Evolutionary conservation across 768 basidiomycete genomes (phyloP).

Genomic region (Auricularia auricula-judae): DNA sequence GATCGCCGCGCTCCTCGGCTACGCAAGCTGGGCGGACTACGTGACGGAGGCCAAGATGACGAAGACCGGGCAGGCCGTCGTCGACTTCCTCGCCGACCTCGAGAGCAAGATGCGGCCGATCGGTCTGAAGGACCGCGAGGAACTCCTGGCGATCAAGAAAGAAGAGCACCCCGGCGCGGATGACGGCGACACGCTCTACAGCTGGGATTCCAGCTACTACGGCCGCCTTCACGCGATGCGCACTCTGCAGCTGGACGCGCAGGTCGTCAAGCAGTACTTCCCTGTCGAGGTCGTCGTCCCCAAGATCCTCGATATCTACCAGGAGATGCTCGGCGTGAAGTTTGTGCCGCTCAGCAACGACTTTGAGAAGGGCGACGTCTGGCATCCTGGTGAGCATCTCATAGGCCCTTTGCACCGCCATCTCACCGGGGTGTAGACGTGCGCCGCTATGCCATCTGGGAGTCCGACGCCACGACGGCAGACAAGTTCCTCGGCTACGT

Average conservation of each 20-base stretch:
- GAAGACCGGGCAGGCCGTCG: constrained; percentile 52
- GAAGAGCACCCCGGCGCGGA: constrained; percentile 45
- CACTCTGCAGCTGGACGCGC: constrained; percentile 60
- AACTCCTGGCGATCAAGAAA: constrained; percentile 62
- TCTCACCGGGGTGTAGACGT: constrained; percentile 35
- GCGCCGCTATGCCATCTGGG: constrained; percentile 79
- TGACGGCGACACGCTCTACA: constrained; percentile 58
- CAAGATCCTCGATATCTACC: constrained; percentile 73
- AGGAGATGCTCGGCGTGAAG: constrained; percentile 64
- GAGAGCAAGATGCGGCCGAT: constrained; percentile 66
- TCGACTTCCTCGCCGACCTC: constrained; percentile 67
- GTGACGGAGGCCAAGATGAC: constrained; percentile 80
- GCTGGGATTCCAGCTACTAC: constrained; percentile 74
- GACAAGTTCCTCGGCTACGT: constrained; percentile 74
- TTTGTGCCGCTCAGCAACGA: constrained; percentile 31
- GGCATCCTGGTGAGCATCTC: constrained; percentile 48
- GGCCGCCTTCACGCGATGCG: constrained; percentile 54
- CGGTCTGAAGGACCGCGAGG: constrained; percentile 54
- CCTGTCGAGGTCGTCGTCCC: constrained; percentile 77
- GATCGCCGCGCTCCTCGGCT: constrained; percentile 57
- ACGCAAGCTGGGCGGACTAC: constrained; percentile 77
- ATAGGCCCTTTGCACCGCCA: too few relatives aligned
- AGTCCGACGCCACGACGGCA: constrained; percentile 57
- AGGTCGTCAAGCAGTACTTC: constrained; percentile 80
- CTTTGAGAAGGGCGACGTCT: constrained; percentile 44